These are phyloP conservation scores for Fragaria vesca DNA, from an alignment of 306 rosid genomes.

Conservation along the genomic window DNA sequence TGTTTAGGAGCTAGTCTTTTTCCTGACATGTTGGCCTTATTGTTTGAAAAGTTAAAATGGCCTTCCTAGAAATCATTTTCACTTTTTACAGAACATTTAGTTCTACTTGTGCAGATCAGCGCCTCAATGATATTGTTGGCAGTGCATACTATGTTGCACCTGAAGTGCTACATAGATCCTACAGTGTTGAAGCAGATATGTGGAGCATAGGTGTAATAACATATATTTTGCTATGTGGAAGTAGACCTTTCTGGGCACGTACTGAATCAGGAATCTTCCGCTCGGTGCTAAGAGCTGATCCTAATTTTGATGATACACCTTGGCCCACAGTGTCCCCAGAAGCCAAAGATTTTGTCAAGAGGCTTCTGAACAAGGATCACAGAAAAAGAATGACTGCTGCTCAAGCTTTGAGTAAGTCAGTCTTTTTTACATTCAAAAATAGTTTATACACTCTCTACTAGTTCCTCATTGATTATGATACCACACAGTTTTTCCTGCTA, in stretches of 20 bases:
- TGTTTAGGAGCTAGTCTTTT: neutral
- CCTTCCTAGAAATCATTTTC: neutral
- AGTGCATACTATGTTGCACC: slow-evolving; percentile 99
- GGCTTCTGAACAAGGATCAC: slow-evolving; percentile 94
- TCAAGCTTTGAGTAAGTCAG: slow-evolving; percentile 75
- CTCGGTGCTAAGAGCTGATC: slow-evolving; percentile 86
- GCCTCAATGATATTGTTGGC: slow-evolving; percentile 94
- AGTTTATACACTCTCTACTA: neutral
- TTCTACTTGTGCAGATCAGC: slow-evolving; percentile 67
- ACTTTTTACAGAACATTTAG: slow-evolving; percentile 32
- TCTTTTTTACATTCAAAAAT: neutral
- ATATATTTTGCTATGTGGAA: slow-evolving; percentile 85
- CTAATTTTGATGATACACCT: slow-evolving; percentile 87
- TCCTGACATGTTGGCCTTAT: neutral
- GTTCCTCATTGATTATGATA: neutral
- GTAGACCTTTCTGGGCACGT: slow-evolving; percentile 98
- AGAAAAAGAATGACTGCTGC: slow-evolving; percentile 96
- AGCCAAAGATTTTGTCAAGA: slow-evolving; percentile 90
- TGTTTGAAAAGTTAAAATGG: neutral
- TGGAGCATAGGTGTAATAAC: slow-evolving; percentile 98
- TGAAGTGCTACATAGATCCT: slow-evolving; percentile 94
- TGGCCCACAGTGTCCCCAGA: slow-evolving; percentile 92
- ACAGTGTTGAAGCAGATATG: slow-evolving; percentile 82
- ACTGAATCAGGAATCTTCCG: slow-evolving; percentile 98
- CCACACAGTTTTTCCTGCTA: slow-evolving; percentile 18